Conservation (phyloP, 73 alveolate species). For the Durusdinium trenchii region DNA sequence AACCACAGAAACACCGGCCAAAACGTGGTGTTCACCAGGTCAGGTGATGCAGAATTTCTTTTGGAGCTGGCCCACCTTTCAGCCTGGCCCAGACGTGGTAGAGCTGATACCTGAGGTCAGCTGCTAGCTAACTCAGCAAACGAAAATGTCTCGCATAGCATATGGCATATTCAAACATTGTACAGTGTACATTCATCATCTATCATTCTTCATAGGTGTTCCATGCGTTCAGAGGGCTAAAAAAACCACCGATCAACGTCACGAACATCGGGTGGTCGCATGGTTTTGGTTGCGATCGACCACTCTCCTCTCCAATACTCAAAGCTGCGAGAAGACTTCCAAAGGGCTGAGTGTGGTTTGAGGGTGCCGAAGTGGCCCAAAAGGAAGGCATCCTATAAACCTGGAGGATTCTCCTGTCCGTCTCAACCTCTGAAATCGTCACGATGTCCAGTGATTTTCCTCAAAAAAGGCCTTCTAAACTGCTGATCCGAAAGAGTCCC, state of each 20-base stretch:
- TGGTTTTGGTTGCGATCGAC: not conserved
- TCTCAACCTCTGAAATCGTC: too few species aligned
- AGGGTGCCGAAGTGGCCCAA: too few species aligned
- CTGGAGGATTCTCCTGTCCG: too few species aligned
- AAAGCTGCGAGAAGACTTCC: too few species aligned
- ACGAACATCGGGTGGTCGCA: not conserved
- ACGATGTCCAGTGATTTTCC: too few species aligned
- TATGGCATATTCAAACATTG: not conserved
- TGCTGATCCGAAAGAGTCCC: not conserved
- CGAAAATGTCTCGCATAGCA: not conserved
- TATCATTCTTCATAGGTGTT: not conserved
- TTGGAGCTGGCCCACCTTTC: not conserved
- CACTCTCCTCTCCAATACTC: too few species aligned
- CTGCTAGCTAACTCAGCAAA: not conserved
- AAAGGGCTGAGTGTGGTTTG: too few species aligned
- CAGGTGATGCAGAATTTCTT: too few species aligned
- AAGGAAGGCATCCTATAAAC: too few species aligned
- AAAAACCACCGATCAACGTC: not conserved
- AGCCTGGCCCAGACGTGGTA: conserved; percentile 69
- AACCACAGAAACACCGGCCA: not conserved
- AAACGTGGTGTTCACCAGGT: not conserved
- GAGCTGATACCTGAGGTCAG: conserved; percentile 39
- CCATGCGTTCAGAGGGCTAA: not conserved
- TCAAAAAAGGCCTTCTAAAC: not conserved
- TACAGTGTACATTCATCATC: not conserved